phyloP scores from a whole-genome alignment of 2,329 filamentous ascomycete species.

The Thelonectria discophora region DNA sequence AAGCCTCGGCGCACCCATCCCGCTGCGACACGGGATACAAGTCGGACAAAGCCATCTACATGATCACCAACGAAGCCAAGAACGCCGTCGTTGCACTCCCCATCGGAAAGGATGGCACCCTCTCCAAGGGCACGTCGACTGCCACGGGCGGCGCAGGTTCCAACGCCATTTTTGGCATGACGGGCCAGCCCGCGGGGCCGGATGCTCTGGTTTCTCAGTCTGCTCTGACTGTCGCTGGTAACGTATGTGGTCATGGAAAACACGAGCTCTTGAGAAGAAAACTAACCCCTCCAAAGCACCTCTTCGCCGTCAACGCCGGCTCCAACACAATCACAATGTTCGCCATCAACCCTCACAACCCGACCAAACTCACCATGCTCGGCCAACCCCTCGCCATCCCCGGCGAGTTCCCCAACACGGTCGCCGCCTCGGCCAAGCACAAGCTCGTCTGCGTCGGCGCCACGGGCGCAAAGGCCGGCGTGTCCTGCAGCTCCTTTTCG shows the following conservation, averaged over 20 bases:
- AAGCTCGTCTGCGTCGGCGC: conserved; percentile 57
- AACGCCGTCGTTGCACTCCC: conserved; percentile 62
- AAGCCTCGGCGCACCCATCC: not conserved
- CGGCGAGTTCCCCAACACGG: conserved; percentile 62
- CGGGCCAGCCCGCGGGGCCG: conserved; percentile 50
- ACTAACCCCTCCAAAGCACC: conserved; percentile 38
- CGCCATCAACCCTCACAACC: conserved; percentile 51
- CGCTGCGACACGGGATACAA: conserved; percentile 4
- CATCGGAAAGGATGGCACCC: conserved; percentile 56
- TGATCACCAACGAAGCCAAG: conserved; percentile 61
- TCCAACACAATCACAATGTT: conserved; percentile 63
- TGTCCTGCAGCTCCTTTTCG: conserved; percentile 55
- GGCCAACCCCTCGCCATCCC: conserved; percentile 54
- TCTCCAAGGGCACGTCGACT: conserved; percentile 54
- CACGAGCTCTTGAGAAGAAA: not conserved
- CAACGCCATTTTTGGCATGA: conserved; percentile 49
- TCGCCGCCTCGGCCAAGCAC: conserved; percentile 56
- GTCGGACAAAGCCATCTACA: conserved; percentile 59
- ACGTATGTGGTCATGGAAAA: conserved; percentile 45
- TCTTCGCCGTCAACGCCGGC: conserved; percentile 64
- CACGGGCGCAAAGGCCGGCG: conserved; percentile 54
- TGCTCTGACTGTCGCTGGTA: conserved; percentile 57
- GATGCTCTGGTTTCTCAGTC: conserved; percentile 64
- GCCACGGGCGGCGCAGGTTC: conserved; percentile 59
- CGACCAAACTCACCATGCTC: conserved; percentile 55